A percentile compares a stretch with the other conserved stretches of the same genome.
Evolutionary conservation across 78 protist genomes (phyloP).

Genomic region (Cavenderia fasciculata): DNA sequence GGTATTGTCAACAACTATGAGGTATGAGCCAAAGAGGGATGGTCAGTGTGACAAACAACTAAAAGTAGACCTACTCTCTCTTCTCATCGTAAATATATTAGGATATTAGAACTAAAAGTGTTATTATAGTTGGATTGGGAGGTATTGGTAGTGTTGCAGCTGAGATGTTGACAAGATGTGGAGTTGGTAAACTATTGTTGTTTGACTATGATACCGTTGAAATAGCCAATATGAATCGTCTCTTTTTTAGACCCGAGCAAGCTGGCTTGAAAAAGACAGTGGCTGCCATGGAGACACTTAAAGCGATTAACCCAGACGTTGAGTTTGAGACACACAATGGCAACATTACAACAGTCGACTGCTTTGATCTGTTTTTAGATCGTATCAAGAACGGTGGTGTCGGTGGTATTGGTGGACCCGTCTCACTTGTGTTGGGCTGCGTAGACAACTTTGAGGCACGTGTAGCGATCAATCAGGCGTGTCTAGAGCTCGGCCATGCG

Average conservation of each 20-base stretch:
- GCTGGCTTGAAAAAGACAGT: constrained; percentile 90
- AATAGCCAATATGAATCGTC: constrained; percentile 97
- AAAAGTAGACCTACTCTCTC: not conserved
- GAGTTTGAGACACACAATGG: constrained; percentile 80
- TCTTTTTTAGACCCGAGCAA: constrained; percentile 97
- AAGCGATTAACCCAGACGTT: constrained; percentile 96
- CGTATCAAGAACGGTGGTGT: constrained; percentile 82
- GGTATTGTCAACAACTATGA: constrained; percentile 96
- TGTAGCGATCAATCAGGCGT: constrained; percentile 83
- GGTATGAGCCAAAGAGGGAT: not conserved
- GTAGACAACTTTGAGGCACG: constrained; percentile 97
- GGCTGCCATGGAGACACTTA: constrained; percentile 91
- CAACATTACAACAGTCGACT: constrained; percentile 93
- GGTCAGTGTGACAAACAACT: not conserved
- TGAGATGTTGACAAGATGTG: constrained; percentile 98
- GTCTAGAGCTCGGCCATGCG: constrained; percentile 39
- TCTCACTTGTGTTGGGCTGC: constrained; percentile 94
- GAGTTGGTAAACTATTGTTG: constrained; percentile 97
- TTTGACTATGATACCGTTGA: constrained; percentile 98
- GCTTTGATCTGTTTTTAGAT: constrained; percentile 84
- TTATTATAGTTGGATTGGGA: constrained; percentile 96
- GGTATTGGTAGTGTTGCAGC: constrained; percentile 97
- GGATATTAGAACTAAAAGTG: constrained; percentile 86
- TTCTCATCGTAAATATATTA: not conserved
- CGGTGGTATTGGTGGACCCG: constrained; percentile 35